Evolutionary conservation across 805 yeast genomes (phyloP).

Genomic region (Middelhovenomyces tepae): DNA sequence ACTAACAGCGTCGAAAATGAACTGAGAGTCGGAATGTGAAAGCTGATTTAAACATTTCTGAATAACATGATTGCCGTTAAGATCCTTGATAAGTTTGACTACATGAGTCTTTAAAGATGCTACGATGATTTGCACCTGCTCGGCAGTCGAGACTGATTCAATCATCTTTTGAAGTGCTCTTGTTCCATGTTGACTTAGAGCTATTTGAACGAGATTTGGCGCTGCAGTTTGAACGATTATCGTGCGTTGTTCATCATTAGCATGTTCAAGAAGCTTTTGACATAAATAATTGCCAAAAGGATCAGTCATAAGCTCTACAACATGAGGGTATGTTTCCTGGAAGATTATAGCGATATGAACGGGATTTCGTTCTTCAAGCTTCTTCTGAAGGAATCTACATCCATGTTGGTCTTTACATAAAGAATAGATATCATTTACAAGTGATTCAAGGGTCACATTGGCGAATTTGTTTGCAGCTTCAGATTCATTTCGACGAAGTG

Average conservation of each 20-base stretch:
- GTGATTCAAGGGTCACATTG: conserved; percentile 38
- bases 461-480: conserved; percentile 21
- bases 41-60: conserved; percentile 83
- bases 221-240: conserved; percentile 62
- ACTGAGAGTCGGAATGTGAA: conserved; percentile 62
- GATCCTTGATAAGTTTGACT: conserved; percentile 72
- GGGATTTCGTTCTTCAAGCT: conserved; percentile 47
- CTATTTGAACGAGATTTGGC: conserved; percentile 65
- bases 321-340: conserved; percentile 66
- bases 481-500: conserved; percentile 15
- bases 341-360: conserved; percentile 46
- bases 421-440: conserved; percentile 55
- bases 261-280: conserved; percentile 80
- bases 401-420: conserved; percentile 96
- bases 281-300: conserved; percentile 96
- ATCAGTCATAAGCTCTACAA: conserved; percentile 51
- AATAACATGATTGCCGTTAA: conserved; percentile 94
- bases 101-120: conserved; percentile 58
- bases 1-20: conserved; percentile 81
- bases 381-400: conserved; percentile 83
- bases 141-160: conserved; percentile 64
- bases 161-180: conserved; percentile 89
- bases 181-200: conserved; percentile 92
- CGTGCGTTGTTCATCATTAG: conserved; percentile 60
- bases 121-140: conserved; percentile 61